Evolutionary conservation across 2,329 filamentous ascomycete species (phyloP), one percentile per base, ranked within the genome.

Genomic region (Onygenales sp.): DNA sequence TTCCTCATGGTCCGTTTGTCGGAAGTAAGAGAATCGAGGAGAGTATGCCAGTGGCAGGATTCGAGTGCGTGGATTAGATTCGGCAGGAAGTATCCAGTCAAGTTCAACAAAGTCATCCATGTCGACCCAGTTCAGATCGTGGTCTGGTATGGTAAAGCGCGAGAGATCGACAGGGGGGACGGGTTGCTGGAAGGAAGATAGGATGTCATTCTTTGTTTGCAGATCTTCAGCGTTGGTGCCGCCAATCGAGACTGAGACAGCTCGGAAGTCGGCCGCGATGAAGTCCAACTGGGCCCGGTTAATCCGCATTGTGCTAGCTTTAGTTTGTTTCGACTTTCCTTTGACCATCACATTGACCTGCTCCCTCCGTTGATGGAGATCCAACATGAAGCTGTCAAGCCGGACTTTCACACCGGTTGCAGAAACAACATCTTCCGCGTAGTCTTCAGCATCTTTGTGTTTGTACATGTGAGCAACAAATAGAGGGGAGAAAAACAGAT

Each of bases 41-140:
- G 92, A 89, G 63, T 85, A 97, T 0, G 88, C 91, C 7, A 98
- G 78, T 0, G 94, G 94, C 52, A 98, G 72, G 45, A 98, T 98
- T 68, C 93, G 91, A 0, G 92, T 97, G 60, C 94, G 86, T 0
- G 92, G 91, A 60, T 95, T 94, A 35, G 86, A 83, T 64, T 95
- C 89, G 11, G 89, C 86, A 0, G 92, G 92, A 27, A 96, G 72
- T 52, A 95, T 91, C 92, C 92, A 97, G 66, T 96, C 94, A 21
- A 98, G 75, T 68, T 98, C 93, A 33, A 98, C 91, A 70, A 98
- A 98, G 67, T 98, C 93, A 66, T 98, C 93, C 90, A 98, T 97
- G 64, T 98, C 93, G 58, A 98, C 91, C 93, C 93, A 98, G 53
- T 86, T 90, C 60, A 90, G 84, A 64, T 98, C 93, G 52, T 94